These are phyloP conservation scores for Casuarina equisetifolia DNA, from an alignment of 306 rosid genomes.

Conservation along the genomic window DNA sequence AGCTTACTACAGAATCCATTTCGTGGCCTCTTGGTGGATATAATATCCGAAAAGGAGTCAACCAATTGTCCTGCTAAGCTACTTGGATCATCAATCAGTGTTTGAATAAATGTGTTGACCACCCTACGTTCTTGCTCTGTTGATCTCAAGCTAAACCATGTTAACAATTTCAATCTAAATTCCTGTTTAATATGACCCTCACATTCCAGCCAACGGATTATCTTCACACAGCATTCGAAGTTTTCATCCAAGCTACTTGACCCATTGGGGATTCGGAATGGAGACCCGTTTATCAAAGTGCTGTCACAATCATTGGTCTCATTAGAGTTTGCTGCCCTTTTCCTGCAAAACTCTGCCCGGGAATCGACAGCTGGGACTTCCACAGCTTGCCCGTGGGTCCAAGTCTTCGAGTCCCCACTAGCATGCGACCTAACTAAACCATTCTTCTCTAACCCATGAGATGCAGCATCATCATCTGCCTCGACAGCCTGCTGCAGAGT, in stretches of 20 bases:
- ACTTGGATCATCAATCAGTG: constrained; percentile 91
- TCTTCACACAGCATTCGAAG: constrained; percentile 97
- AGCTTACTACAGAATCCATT: constrained; percentile 66
- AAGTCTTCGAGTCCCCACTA: constrained; percentile 91
- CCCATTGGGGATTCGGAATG: constrained; percentile 52
- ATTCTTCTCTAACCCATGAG: constrained; percentile 71
- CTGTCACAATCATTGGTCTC: constrained; percentile 96
- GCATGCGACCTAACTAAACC: constrained; percentile 79
- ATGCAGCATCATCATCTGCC: constrained; percentile 93
- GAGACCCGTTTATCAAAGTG: constrained; percentile 88
- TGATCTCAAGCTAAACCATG: constrained; percentile 99
- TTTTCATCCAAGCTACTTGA: constrained; percentile 83
- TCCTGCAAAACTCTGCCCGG: constrained; percentile 57
- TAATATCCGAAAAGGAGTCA: constrained; percentile 87
- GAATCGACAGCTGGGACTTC: constrained; percentile 95
- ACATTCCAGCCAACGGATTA: constrained; percentile 96
- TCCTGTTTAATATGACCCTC: constrained; percentile 89
- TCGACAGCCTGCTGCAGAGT: constrained; percentile 86
- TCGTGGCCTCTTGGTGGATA: constrained; percentile 83
- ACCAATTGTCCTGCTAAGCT: constrained; percentile 98
- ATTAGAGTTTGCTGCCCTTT: constrained; percentile 59
- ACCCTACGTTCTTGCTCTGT: constrained; percentile 98
- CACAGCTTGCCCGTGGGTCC: constrained; percentile 60
- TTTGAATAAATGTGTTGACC: constrained; percentile 95
- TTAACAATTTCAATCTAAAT: constrained; percentile 88